phyloP scores from a whole-genome alignment of 116 monocot genomes.

The Cymodocea nodosa region DNA sequence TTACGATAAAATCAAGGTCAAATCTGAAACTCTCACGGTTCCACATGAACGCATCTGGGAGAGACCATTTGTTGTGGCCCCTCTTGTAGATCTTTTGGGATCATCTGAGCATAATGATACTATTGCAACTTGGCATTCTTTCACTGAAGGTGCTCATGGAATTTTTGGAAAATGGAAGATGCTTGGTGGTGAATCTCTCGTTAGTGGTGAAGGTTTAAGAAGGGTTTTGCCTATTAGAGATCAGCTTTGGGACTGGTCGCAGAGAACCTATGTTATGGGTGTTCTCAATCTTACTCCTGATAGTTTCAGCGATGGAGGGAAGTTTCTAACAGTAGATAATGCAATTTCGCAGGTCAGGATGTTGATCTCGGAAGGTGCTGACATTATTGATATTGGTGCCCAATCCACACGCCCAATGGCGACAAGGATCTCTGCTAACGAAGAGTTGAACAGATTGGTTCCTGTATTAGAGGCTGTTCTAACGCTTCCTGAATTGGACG shows the following conservation, averaged over 20 bases:
- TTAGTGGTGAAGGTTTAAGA: constrained; percentile 45
- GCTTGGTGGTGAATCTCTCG: constrained; percentile 56
- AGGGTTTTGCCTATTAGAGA: constrained; percentile 61
- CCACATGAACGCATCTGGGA: constrained; percentile 84
- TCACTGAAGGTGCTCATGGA: constrained; percentile 31
- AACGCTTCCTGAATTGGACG: constrained; percentile 54
- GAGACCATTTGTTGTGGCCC: constrained; percentile 86
- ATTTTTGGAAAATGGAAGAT: constrained; percentile 60
- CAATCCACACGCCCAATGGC: constrained; percentile 85
- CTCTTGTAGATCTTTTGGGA: constrained; percentile 77
- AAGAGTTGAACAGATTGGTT: constrained; percentile 66
- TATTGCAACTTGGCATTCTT: constrained; percentile 68
- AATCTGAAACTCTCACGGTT: constrained; percentile 51
- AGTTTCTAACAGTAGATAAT: constrained; percentile 39
- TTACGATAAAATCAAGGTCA: constrained; percentile 38
- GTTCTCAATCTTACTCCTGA: constrained; percentile 82
- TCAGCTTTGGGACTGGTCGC: constrained; percentile 55
- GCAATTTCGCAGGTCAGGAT: constrained; percentile 47
- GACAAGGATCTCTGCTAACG: constrained; percentile 31
- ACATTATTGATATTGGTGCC: constrained; percentile 86
- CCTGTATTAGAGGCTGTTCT: constrained; percentile 59
- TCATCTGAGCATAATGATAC: constrained; percentile 31
- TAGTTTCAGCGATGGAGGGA: constrained; percentile 93
- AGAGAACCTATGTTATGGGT: constrained; percentile 84
- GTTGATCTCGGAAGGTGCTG: constrained; percentile 70